Conservation (phyloP, 2,329 filamentous ascomycete genomes). For the Trichophyton benhamiae region DNA sequence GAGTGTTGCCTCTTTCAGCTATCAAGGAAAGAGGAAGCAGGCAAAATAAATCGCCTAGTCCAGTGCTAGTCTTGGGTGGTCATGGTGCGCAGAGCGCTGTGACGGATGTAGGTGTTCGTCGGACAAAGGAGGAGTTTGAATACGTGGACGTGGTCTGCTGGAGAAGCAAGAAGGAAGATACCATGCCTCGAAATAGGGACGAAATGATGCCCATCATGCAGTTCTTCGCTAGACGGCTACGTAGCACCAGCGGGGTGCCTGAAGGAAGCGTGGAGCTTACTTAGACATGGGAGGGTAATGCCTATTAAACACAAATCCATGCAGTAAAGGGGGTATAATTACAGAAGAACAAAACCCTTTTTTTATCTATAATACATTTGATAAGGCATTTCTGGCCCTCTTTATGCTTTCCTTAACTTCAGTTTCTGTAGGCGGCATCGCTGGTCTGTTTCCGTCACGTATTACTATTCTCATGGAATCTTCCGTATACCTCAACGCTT, state of each 20-base stretch:
- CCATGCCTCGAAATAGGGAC: conserved; percentile 70
- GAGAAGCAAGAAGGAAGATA: conserved; percentile 56
- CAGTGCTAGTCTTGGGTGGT: conserved; percentile 32
- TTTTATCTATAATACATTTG: conserved; percentile 19
- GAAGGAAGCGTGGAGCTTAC: conserved; percentile 35
- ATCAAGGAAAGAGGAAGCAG: conserved; percentile 15
- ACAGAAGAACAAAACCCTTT: conserved; percentile 12
- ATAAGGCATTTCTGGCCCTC: conserved; percentile 37
- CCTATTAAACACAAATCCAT: background rate
- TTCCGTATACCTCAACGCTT: conserved; percentile 44
- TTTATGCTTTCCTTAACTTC: conserved; percentile 34
- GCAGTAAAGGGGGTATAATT: conserved; percentile 5
- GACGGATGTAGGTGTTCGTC: conserved; percentile 50
- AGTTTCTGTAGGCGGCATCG: conserved; percentile 28
- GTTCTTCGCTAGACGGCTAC: conserved; percentile 42
- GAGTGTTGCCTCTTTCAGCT: conserved; percentile 27
- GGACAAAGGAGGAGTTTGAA: conserved; percentile 53
- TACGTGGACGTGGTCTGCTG: conserved; percentile 57
- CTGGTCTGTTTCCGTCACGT: conserved; percentile 31
- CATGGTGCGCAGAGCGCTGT: conserved; percentile 37
- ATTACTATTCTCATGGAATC: conserved; percentile 37
- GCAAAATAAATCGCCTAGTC: conserved; percentile 27
- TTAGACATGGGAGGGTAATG: conserved; percentile 8
- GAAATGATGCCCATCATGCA: conserved; percentile 88
- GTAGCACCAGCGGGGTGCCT: conserved; percentile 34